Evolutionary conservation across 495 filamentous ascomycete genomes (phyloP), one percentile per base, ranked within the genome.

Genomic region (Glarea lozoyensis): DNA sequence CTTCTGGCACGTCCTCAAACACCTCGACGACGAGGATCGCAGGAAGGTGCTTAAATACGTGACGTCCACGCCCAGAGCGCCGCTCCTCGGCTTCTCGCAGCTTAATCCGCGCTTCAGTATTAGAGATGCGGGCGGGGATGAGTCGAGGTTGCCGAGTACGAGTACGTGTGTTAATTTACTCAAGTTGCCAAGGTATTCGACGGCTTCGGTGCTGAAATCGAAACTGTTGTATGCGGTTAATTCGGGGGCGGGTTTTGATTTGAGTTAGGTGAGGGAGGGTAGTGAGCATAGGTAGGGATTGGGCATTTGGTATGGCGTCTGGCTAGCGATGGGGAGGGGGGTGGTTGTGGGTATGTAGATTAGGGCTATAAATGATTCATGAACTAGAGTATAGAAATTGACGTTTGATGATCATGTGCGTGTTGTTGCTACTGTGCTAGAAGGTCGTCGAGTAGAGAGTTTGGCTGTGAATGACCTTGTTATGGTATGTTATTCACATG

Each of bases 81-180:
- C 92, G 1, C 64, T 99, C 38, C 63, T 97, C 16, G 92, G 92
- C 1, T 99, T 99, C 61, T 78, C 75, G 15, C 81, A 88, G 46
- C 66, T 99, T 43, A 85, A 80, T 40, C 92, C 92, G 4, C 68
- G 70, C 25, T 99, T 99, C 57, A 88, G 79, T 50, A 96, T 99
- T 37, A 67, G 92, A 5, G 92, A 97, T 60, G 82, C 82, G 0
- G 86, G 90, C 5, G 68, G 68, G 23, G 88, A 97, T 55, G 72
- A 92, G 60, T 64, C 69, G 5, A 63, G 92, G 52, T 64, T 96
- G 32, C 94, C 93, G 18, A 97, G 87, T 57, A 89, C 92, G 15
- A 96, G 92, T 56, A 99, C 92, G 1, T 99, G 92, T 54, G 87
- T 99, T 25, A 99, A 99, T 59, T 61, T 97, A 42, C 60, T 99